These are phyloP conservation scores for Mortierella sp. DNA, from an alignment of 371 early-diverging fungal genomes.

Conservation along the genomic window DNA sequence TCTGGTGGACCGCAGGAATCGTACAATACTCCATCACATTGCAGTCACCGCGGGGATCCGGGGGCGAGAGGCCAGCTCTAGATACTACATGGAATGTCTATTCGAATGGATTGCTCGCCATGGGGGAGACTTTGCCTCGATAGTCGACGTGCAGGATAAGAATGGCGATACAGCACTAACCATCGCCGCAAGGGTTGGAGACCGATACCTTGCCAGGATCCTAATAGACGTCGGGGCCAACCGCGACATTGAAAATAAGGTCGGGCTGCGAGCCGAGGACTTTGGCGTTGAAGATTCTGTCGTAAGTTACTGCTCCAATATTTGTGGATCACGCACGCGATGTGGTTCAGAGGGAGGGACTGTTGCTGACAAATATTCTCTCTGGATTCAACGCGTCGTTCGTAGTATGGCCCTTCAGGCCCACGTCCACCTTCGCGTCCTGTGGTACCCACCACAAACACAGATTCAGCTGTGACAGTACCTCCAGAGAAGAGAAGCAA, in stretches of 20 bases:
- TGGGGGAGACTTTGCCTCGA: constrained; percentile 62
- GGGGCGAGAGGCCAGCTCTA: constrained; percentile 70
- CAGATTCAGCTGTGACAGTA: not conserved
- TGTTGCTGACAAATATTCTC: not conserved
- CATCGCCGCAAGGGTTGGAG: constrained; percentile 84
- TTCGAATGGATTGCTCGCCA: constrained; percentile 59
- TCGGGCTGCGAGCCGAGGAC: constrained; percentile 74
- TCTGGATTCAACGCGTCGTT: not conserved
- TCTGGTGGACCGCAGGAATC: constrained; percentile 72
- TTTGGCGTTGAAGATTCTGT: constrained; percentile 58
- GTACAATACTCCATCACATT: constrained; percentile 91
- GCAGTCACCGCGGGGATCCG: constrained; percentile 70
- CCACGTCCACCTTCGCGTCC: constrained; percentile 7
- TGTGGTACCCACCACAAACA: not conserved
- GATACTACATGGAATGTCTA: constrained; percentile 82
- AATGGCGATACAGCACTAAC: constrained; percentile 93
- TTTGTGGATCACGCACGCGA: too few relatives aligned
- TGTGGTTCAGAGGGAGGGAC: too few relatives aligned
- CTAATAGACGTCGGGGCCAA: constrained; percentile 86
- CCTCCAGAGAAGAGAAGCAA: constrained; percentile 55
- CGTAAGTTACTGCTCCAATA: constrained; percentile 28
- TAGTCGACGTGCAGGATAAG: constrained; percentile 77
- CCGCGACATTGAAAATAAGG: constrained; percentile 72
- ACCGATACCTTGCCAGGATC: constrained; percentile 70
- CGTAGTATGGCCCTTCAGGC: constrained; percentile 6